Evolutionary conservation across 2,329 filamentous ascomycete species (phyloP).

Genomic region (Xenoacremonium recifei): DNA sequence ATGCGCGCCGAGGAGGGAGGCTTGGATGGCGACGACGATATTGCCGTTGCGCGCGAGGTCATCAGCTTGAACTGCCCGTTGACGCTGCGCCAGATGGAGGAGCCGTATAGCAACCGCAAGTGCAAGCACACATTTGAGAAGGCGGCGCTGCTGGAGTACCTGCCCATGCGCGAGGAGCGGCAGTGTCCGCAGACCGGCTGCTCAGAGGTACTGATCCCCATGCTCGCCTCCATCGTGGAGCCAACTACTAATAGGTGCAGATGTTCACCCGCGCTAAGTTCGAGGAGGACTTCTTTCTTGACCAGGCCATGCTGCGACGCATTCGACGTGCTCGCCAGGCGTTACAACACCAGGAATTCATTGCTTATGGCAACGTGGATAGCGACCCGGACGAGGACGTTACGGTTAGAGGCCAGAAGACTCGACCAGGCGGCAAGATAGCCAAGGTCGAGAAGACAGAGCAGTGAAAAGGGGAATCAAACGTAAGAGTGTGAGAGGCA

Average conservation of each 20-base stretch:
- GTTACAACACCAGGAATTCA: conserved; percentile 42
- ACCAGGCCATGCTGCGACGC: conserved; percentile 55
- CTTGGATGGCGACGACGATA: conserved; percentile 63
- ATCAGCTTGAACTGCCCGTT: conserved; percentile 69
- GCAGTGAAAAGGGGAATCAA: background rate
- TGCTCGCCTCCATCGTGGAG: background rate
- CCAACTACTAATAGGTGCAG: conserved; percentile 28
- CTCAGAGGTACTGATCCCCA: conserved; percentile 43
- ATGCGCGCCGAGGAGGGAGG: conserved; percentile 34
- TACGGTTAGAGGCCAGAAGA: conserved; percentile 21
- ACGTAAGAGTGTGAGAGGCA: no score
- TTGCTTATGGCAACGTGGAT: conserved; percentile 28
- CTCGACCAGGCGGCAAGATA: conserved; percentile 14
- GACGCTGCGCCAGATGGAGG: conserved; percentile 60
- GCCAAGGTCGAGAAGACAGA: conserved; percentile 23
- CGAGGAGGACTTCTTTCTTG: conserved; percentile 51
- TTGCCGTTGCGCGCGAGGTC: conserved; percentile 63
- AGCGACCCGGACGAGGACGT: conserved; percentile 23
- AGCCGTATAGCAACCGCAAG: conserved; percentile 64
- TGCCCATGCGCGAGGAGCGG: conserved; percentile 43
- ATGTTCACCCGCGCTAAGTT: conserved; percentile 41
- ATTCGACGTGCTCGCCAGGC: conserved; percentile 54
- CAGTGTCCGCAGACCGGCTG: conserved; percentile 68
- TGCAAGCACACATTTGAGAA: conserved; percentile 76
- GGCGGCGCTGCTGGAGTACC: conserved; percentile 55